Percentiles rank a stretch among this genome's conserved stretches.
Evolutionary conservation across 2,329 filamentous ascomycete genomes (phyloP).

Genomic region (Pezicula neosporulosa): DNA sequence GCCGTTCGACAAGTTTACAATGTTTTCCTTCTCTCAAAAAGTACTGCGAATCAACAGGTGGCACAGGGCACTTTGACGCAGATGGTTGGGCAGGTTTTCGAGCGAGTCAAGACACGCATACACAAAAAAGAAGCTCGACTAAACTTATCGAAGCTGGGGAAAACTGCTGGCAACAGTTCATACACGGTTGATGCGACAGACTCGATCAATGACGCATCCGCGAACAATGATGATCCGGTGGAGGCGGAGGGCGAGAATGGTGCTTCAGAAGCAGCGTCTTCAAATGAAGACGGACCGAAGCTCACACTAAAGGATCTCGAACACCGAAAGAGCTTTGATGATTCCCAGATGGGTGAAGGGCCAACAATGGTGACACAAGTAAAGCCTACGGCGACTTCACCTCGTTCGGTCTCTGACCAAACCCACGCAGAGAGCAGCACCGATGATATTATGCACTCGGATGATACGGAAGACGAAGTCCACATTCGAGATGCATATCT

Average conservation of each 20-base stretch:
- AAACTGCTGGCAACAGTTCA: slow-evolving; percentile 25
- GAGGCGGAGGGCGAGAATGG: slow-evolving; percentile 15
- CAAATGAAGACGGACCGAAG: slow-evolving; percentile 42
- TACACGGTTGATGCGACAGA: slow-evolving; percentile 27
- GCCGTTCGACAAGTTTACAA: slow-evolving; percentile 98
- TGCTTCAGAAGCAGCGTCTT: slow-evolving; percentile 18
- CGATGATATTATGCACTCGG: slow-evolving; percentile 54
- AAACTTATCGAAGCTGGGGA: slow-evolving; percentile 35
- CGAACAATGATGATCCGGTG: slow-evolving; percentile 16
- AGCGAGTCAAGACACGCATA: slow-evolving; percentile 82
- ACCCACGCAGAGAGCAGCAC: slow-evolving; percentile 50
- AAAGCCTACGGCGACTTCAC: slow-evolving; percentile 39
- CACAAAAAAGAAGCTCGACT: slow-evolving; percentile 81
- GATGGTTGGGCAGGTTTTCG: slow-evolving; percentile 98
- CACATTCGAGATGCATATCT: slow-evolving; percentile 97
- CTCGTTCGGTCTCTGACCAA: slow-evolving; percentile 49
- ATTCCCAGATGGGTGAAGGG: slow-evolving; percentile 63
- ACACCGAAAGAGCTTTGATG: slow-evolving; percentile 62
- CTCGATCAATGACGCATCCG: slow-evolving; percentile 19
- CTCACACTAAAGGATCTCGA: slow-evolving; percentile 66
- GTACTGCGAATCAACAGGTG: slow-evolving; percentile 91
- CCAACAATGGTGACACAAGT: slow-evolving; percentile 65
- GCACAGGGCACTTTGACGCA: slow-evolving; percentile 96
- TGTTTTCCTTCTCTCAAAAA: slow-evolving; percentile 94
- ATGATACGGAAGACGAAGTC: slow-evolving; percentile 83